phyloP scores from a whole-genome alignment of 108 stramenopile genomes.

The Nannochloropsis gaditana region DNA sequence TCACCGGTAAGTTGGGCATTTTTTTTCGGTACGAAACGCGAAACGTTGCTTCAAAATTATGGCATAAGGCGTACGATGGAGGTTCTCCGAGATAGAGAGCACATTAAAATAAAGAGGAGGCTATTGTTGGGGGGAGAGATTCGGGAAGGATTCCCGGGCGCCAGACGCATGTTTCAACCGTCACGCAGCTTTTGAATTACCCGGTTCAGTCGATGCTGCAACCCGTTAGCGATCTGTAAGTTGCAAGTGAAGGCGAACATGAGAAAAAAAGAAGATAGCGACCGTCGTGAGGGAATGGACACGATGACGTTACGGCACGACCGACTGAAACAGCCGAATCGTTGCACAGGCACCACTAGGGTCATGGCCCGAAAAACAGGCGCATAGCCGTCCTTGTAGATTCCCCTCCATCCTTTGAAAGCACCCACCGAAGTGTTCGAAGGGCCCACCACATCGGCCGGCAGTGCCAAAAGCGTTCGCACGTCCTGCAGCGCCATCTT shows the following conservation, averaged over 20 bases:
- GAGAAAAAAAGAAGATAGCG: background rate
- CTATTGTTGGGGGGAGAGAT: too few relatives aligned
- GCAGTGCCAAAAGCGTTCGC: constrained; percentile 84
- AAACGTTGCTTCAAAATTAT: too few relatives aligned
- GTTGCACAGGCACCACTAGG: too few relatives aligned
- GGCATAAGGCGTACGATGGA: too few relatives aligned
- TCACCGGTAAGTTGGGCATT: too few relatives aligned
- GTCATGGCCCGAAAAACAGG: too few relatives aligned
- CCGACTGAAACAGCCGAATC: too few relatives aligned
- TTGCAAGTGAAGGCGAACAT: background rate
- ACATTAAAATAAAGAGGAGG: too few relatives aligned
- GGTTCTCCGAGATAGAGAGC: too few relatives aligned
- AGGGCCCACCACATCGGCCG: constrained; percentile 75
- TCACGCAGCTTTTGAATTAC: constrained; percentile 74
- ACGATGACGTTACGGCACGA: background rate
- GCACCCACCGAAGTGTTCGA: constrained; percentile 78
- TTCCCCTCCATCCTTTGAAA: constrained; percentile 68
- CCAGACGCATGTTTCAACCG: background rate
- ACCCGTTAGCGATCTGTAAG: constrained; percentile 47
- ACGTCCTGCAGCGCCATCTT: constrained; percentile 96
- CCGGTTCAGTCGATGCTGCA: constrained; percentile 80
- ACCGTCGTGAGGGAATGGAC: background rate
- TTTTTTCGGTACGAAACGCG: too few relatives aligned
- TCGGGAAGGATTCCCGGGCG: too few relatives aligned
- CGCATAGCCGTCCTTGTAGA: background rate